phyloP scores from a whole-genome alignment of 148 eudicot species.

The Simmondsia chinensis region DNA sequence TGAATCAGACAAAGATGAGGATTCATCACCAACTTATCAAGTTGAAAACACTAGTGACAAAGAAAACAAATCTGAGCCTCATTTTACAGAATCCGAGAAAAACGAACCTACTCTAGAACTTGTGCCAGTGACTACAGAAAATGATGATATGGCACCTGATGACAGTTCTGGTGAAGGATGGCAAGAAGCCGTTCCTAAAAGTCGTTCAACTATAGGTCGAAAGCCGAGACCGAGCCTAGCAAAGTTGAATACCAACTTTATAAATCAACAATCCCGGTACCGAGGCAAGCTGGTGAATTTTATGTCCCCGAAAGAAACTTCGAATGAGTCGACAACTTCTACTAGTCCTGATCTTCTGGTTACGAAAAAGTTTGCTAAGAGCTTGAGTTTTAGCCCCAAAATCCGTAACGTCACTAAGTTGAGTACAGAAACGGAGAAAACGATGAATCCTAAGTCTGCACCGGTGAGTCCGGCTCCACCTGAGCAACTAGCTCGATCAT shows the following conservation, averaged over 20 bases:
- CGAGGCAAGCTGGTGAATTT: slow-evolving; percentile 44
- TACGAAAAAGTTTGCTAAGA: slow-evolving; percentile 46
- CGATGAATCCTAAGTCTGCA: slow-evolving; percentile 37
- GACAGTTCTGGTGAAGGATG: slow-evolving; percentile 85
- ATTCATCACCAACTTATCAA: slow-evolving; percentile 20
- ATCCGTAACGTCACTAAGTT: slow-evolving; percentile 16
- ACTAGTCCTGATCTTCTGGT: slow-evolving; percentile 22
- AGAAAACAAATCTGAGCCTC: slow-evolving; percentile 54
- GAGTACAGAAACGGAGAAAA: slow-evolving; percentile 28
- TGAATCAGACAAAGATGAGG: slow-evolving; percentile 44
- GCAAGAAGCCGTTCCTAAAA: slow-evolving; percentile 92
- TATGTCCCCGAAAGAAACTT: slow-evolving; percentile 41
- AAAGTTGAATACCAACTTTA: slow-evolving; percentile 66
- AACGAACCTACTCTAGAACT: slow-evolving; percentile 22
- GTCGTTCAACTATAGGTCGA: slow-evolving; percentile 54
- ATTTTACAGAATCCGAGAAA: slow-evolving; percentile 24
- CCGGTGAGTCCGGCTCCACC: slow-evolving; percentile 52
- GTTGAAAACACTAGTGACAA: slow-evolving; percentile 46
- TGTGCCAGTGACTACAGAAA: slow-evolving; percentile 16
- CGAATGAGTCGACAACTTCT: slow-evolving; percentile 39
- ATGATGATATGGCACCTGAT: slow-evolving; percentile 29
- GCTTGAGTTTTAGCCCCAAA: slow-evolving; percentile 61
- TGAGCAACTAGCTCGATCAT: slow-evolving; percentile 40
- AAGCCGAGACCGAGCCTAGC: slow-evolving; percentile 69
- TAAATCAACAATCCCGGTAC: slow-evolving; percentile 39